These are phyloP conservation scores for Pseudogymnoascus sp. DNA, from an alignment of 2,329 filamentous ascomycete species.

Conservation along the genomic window DNA sequence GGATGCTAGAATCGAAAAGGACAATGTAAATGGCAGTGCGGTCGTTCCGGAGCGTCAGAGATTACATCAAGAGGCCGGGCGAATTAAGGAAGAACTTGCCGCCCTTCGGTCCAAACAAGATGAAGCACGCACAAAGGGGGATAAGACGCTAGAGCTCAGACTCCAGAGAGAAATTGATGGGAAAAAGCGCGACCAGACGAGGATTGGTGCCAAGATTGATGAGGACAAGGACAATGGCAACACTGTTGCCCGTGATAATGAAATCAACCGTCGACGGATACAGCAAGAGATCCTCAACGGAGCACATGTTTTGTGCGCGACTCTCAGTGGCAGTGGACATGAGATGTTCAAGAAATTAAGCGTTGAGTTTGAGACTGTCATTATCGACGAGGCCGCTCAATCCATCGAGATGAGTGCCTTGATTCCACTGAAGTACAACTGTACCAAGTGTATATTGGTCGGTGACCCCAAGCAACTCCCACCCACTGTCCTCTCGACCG, in stretches of 20 bases:
- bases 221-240: constrained; percentile 79
- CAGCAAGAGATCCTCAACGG: constrained; percentile 88
- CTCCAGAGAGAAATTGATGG: constrained; percentile 71
- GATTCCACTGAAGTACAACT: constrained; percentile 95
- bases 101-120: constrained; percentile 65
- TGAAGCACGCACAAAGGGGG: constrained; percentile 48
- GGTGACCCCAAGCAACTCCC: constrained; percentile 96
- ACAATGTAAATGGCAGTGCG: constrained; percentile 49
- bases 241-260: constrained; percentile 70
- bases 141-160: constrained; percentile 39
- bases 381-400: constrained; percentile 96
- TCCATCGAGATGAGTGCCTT: constrained; percentile 95
- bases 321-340: constrained; percentile 88
- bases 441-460: constrained; percentile 91
- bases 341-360: constrained; percentile 93
- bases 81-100: constrained; percentile 67
- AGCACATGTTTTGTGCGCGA: constrained; percentile 89
- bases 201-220: constrained; percentile 77
- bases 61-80: constrained; percentile 53
- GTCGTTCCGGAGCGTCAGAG: constrained; percentile 45
- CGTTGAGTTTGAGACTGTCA: constrained; percentile 96
- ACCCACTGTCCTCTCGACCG: constrained; percentile 89
- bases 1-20: constrained; percentile 57
- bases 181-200: constrained; percentile 65
- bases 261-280: constrained; percentile 72